Evolutionary conservation across 805 yeast species (phyloP), one percentile per base, ranked within the genome.

Genomic region (Metschnikowia arizonensis): DNA sequence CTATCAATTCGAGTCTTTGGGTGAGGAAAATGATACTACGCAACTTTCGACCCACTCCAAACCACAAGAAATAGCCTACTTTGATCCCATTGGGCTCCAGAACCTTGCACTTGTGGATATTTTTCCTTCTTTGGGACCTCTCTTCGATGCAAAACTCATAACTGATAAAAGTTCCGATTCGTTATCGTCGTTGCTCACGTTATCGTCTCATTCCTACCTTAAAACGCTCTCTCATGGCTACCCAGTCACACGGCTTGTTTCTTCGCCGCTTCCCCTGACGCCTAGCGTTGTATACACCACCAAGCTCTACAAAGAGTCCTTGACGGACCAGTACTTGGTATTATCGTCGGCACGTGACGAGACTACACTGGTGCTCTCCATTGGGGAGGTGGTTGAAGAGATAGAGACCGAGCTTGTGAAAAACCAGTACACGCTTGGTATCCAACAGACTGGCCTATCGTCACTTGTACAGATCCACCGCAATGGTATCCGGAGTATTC

Each of bases 381-480:
- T 88, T 40, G 95, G 93, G 6, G 96, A 86, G 52, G 80, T 79
- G 0, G 87, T 87, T 2, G 89, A 84, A 47, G 89, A 86, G 55
- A 84, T 83, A 7, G 83, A 81, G 46, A 79, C 90, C 0, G 82
- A 83, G 0, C 68, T 88, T n/a, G 62, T 74, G 1, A 56, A 72
- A 0, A 70, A 74, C 26, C 79, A 78, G 28, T 72, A 77, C 2
- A 88, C 98, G 0, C 54, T 91, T 2, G 78, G 76, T 2, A 82
- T 87, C 0, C 81, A 79, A 37, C 87, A 83, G 53, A 70, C 90
- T 46, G 95, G 95, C 0, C 48, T 50, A 2, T 55, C 62, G 3
- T 78, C 91, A 0, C 60, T 89, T 0, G 77, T 84, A 5, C 99
- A 91, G 60, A 73, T 91, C 1, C 85, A 86, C 59, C 52, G 79